phyloP scores from a whole-genome alignment of 106 monocot genomes.

The Gastrodia elata region DNA sequence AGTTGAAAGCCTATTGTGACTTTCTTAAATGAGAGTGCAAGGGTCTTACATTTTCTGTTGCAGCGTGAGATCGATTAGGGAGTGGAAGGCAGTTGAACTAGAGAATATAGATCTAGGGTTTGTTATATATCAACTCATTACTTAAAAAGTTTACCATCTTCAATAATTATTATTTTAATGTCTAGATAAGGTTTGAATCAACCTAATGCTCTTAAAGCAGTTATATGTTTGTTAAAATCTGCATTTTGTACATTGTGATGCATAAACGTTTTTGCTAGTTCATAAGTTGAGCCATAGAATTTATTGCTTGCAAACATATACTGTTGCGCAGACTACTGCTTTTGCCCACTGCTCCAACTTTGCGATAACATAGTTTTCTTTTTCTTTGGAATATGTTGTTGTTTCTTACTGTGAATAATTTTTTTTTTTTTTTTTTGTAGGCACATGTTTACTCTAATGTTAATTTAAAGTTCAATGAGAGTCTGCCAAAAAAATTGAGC shows the following conservation, averaged over 20 bases:
- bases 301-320: background rate
- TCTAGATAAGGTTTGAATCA: background rate
- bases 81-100: too few species aligned
- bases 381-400: background rate
- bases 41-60: too few species aligned
- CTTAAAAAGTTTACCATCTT: background rate
- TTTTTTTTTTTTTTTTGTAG: slow-evolving; percentile 26
- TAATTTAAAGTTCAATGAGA: slow-evolving; percentile 33
- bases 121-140: too few species aligned
- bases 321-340: background rate
- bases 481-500: slow-evolving; percentile 33
- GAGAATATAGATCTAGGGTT: too few species aligned
- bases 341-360: background rate
- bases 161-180: background rate
- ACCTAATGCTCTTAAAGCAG: background rate
- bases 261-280: background rate
- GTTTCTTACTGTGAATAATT: background rate
- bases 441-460: slow-evolving; percentile 81
- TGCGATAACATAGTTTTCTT: background rate
- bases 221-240: background rate
- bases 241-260: background rate
- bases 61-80: too few species aligned
- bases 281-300: background rate
- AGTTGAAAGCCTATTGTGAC: too few species aligned
- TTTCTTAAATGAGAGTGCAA: too few species aligned